Conservation (phyloP, 257 asterid genomes). For the Avicennia marina region DNA sequence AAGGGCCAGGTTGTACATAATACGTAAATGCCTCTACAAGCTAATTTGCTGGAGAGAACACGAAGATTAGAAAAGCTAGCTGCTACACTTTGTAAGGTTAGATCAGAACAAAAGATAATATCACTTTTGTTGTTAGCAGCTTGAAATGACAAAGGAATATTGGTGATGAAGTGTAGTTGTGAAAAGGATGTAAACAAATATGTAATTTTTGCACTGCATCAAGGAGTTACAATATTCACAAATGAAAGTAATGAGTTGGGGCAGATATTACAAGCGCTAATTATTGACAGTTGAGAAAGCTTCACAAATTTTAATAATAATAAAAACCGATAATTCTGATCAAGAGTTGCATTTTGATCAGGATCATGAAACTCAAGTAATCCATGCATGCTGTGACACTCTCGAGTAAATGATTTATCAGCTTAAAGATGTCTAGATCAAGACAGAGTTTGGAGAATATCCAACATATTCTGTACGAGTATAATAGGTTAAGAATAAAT, state of each 20-base stretch:
- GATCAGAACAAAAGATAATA: slow-evolving; percentile 2
- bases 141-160: not conserved
- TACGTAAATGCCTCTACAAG: slow-evolving; percentile 49
- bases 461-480: not conserved
- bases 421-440: not conserved
- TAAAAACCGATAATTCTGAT: not conserved
- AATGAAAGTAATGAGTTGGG: not conserved
- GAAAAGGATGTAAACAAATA: not conserved
- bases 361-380: not conserved
- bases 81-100: slow-evolving; percentile 21
- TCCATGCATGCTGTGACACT: not conserved
- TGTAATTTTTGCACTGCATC: not conserved
- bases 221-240: not conserved
- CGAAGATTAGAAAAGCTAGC: slow-evolving; percentile 26
- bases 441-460: not conserved
- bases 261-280: not conserved
- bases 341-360: not conserved
- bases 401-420: not conserved
- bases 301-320: not conserved
- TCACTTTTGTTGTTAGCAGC: not conserved
- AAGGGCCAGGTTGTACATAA: slow-evolving; percentile 47
- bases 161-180: slow-evolving; percentile 6
- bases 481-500: not conserved
- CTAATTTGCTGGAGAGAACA: slow-evolving; percentile 53
- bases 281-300: not conserved